Percentiles rank a stretch among this genome's conserved stretches.
Conservation (phyloP, 164 flowering plant genomes). For the Litsea cubeba region DNA sequence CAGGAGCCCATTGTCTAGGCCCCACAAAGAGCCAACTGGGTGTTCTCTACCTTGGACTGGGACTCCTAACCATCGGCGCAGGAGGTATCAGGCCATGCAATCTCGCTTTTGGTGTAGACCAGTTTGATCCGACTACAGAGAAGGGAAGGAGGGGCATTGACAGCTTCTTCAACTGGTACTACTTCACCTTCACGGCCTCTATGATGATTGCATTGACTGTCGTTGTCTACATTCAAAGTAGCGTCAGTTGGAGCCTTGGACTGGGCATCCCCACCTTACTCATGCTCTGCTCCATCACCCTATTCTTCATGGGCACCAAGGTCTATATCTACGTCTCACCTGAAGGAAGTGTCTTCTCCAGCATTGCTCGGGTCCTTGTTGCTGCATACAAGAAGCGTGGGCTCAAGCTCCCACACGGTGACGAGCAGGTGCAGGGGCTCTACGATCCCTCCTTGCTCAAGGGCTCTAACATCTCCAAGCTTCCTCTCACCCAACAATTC, state of each 20-base stretch:
- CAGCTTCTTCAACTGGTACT: constrained; percentile 95
- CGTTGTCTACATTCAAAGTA: constrained; percentile 68
- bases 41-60: constrained; percentile 32
- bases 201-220: constrained; percentile 50
- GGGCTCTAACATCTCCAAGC: not conserved
- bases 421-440: constrained; percentile 1
- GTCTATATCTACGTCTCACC: constrained; percentile 59
- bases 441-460: constrained; percentile 4
- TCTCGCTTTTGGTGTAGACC: constrained; percentile 82
- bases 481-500: constrained; percentile 11
- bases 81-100: constrained; percentile 84
- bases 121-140: constrained; percentile 63
- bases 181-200: constrained; percentile 56
- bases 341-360: constrained; percentile 61
- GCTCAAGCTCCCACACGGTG: constrained; percentile 10
- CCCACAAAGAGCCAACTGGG: constrained; percentile 42
- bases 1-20: constrained; percentile 24
- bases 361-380: constrained; percentile 48
- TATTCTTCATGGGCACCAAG: constrained; percentile 60
- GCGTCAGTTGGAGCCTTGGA: constrained; percentile 69
- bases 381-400: constrained; percentile 60
- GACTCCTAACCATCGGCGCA: constrained; percentile 45
- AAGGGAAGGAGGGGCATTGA: constrained; percentile 60
- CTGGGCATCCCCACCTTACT: constrained; percentile 59
- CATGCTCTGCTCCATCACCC: constrained; percentile 45